A percentile compares a stretch with the other conserved stretches of the same genome.
These are phyloP conservation scores for Erythrobasidium hasegawianum DNA, from an alignment of 1,284 basidiomycete genomes.

Conservation along the genomic window DNA sequence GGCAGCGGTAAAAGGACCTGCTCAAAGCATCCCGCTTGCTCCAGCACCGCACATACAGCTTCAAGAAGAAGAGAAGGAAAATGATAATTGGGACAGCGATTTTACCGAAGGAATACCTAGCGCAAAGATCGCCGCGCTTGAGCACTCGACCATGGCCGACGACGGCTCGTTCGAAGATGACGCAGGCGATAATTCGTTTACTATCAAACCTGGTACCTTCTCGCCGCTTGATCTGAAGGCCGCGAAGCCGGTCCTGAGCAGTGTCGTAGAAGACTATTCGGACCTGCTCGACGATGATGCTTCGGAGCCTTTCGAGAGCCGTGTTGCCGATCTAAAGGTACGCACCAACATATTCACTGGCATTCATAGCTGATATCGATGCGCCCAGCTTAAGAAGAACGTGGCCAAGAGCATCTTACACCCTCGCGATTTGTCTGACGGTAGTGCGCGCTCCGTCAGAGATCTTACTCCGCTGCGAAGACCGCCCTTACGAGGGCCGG, in stretches of 20 bases:
- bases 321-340: slow-evolving; percentile 77
- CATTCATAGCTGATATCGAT: neutral
- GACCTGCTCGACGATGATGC: slow-evolving; percentile 70
- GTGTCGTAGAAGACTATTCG: slow-evolving; percentile 78
- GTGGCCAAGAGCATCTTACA: slow-evolving; percentile 30
- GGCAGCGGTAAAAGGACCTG: neutral
- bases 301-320: slow-evolving; percentile 59
- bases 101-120: slow-evolving; percentile 90
- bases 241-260: slow-evolving; percentile 18
- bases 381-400: slow-evolving; percentile 4
- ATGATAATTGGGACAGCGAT: slow-evolving; percentile 96
- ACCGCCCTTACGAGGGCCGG: slow-evolving; percentile 7
- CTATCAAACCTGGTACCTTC: slow-evolving; percentile 36
- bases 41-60: slow-evolving; percentile 2
- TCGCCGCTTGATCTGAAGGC: neutral
- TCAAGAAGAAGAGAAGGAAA: slow-evolving; percentile 61
- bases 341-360: slow-evolving; percentile 12
- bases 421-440: slow-evolving; percentile 34
- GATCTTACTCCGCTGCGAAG: neutral
- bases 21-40: neutral
- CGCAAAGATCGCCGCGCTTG: slow-evolving; percentile 60
- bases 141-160: slow-evolving; percentile 11
- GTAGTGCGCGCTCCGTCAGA: slow-evolving; percentile 1
- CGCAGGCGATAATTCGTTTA: slow-evolving; percentile 39
- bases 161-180: slow-evolving; percentile 50